These are phyloP conservation scores for Didymosphaeria variabile DNA, from an alignment of 2,329 filamentous ascomycete species.

Conservation along the genomic window DNA sequence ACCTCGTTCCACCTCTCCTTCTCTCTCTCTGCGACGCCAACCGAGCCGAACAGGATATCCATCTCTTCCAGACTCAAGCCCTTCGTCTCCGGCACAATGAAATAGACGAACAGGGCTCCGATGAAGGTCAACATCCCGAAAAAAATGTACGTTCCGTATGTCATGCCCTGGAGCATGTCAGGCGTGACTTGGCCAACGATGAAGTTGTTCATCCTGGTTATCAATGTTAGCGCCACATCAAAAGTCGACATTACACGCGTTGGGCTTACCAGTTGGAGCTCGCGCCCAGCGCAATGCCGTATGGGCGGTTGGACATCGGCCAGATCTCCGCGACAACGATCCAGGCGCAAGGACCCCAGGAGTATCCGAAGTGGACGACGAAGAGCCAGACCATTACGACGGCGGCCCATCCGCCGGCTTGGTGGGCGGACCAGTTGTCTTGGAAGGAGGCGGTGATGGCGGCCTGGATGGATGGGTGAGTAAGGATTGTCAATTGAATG, in stretches of 20 bases:
- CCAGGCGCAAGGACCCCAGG: constrained; percentile 78
- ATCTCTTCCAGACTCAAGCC: constrained; percentile 62
- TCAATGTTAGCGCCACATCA: background rate
- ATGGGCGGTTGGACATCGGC: constrained; percentile 72
- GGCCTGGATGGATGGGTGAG: constrained; percentile 41
- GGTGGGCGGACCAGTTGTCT: constrained; percentile 65
- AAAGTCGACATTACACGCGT: background rate
- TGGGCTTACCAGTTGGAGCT: constrained; percentile 48
- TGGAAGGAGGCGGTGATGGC: constrained; percentile 72
- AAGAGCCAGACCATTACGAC: constrained; percentile 78
- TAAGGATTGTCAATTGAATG: background rate
- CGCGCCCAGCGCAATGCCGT: constrained; percentile 74
- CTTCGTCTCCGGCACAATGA: constrained; percentile 64
- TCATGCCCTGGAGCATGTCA: constrained; percentile 70
- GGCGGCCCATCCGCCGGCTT: constrained; percentile 73
- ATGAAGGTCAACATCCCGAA: constrained; percentile 72
- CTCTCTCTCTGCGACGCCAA: constrained; percentile 73
- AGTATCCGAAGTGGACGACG: constrained; percentile 77
- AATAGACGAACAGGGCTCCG: constrained; percentile 64
- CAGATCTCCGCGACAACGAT: constrained; percentile 78
- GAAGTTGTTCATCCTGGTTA: constrained; percentile 57
- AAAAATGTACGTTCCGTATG: constrained; percentile 75
- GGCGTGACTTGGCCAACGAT: constrained; percentile 75
- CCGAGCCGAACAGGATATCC: constrained; percentile 73
- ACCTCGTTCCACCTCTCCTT: constrained; percentile 77